Evolutionary conservation across 768 basidiomycete species (phyloP).

Genomic region (Amanita phalloides): DNA sequence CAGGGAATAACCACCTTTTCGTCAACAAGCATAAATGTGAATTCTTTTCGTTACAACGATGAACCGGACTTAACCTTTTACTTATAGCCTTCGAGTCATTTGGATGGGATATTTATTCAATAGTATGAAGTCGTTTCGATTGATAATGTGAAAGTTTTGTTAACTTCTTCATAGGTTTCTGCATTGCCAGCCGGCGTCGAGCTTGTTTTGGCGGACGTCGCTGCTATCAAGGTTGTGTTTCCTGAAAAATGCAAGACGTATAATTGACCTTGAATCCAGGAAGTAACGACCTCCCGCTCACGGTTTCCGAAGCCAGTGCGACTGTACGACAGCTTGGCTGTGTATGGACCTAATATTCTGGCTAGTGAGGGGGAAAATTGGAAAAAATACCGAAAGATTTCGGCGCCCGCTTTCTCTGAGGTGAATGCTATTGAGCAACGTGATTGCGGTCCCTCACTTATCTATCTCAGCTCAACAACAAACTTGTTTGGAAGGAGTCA

Average conservation of each 20-base stretch:
- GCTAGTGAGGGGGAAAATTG: slow-evolving; percentile 53
- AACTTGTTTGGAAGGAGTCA: slow-evolving; percentile 38
- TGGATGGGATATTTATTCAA: slow-evolving; percentile 27
- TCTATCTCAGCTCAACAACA: slow-evolving; percentile 28
- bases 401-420: slow-evolving; percentile 58
- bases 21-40: slow-evolving; percentile 20
- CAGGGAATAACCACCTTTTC: slow-evolving; percentile 20
- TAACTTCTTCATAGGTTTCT: slow-evolving; percentile 13
- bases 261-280: slow-evolving; percentile 19
- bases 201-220: slow-evolving; percentile 26
- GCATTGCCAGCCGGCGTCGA: slow-evolving; percentile 14
- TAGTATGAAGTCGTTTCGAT: slow-evolving; percentile 10
- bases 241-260: neutral
- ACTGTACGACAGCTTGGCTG: slow-evolving; percentile 30
- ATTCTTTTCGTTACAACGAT: neutral
- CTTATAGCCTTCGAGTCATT: slow-evolving; percentile 17
- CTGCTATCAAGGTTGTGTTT: slow-evolving; percentile 25
- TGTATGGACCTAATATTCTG: slow-evolving; percentile 57
- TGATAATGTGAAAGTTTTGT: neutral
- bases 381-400: slow-evolving; percentile 54
- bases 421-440: slow-evolving; percentile 16
- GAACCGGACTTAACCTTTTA: neutral
- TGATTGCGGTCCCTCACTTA: neutral
- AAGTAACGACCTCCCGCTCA: slow-evolving; percentile 34
- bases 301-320: slow-evolving; percentile 49